Base-by-base conservation (phyloP, 345 rosid genomes). In the Eucalyptus lansdowneana region DNA sequence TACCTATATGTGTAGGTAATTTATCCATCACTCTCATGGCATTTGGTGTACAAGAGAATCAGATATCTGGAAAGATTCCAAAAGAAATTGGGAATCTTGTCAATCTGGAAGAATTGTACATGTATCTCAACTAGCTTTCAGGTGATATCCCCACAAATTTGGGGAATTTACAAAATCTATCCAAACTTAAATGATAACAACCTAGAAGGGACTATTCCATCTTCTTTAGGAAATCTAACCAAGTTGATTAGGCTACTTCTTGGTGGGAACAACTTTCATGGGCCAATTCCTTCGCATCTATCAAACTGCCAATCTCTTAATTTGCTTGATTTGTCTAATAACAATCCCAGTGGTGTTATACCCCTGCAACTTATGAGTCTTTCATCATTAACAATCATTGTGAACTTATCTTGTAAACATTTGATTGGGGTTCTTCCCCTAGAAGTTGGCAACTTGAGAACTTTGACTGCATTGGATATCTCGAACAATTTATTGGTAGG, bases 271-370 rank as follows among this genome's bases (percentile, higher is more conserved):
- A 65, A 14, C 37, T 29, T 65, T n/a, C 72, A 14, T n/a, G 72
- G 72, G 72, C 72, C 1, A n/a, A 65, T 65, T 7, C 72, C 72
- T 65, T 4, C 21, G 0, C 17, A 0, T 14, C 10, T 65, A n/a
- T 65, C 37, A 14, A n/a, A 65, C 0, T n/a, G 37, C 72, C 3
- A 0, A 1, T n/a, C 72, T 65, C 72, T n/a, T 29, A 13, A 29
- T 65, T n/a, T 0, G 3, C 37, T 65, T 3, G 11, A n/a, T 65
- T 0, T n/a, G 2, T 65, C 72, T 3, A 14, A 65, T 14, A 65
- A 65, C 37, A 65, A n/a, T 65, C 37, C 29, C 9, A 65, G 6
- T 65, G 72, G 72, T 65, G 37, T 0, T 0, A 65, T 65, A n/a
- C 72, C 72, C 37, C 0, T 0, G 3, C 72, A 65, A 65, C 19